Conservation (phyloP, 805 yeast species). For the Metahyphopichia silvanorum region DNA sequence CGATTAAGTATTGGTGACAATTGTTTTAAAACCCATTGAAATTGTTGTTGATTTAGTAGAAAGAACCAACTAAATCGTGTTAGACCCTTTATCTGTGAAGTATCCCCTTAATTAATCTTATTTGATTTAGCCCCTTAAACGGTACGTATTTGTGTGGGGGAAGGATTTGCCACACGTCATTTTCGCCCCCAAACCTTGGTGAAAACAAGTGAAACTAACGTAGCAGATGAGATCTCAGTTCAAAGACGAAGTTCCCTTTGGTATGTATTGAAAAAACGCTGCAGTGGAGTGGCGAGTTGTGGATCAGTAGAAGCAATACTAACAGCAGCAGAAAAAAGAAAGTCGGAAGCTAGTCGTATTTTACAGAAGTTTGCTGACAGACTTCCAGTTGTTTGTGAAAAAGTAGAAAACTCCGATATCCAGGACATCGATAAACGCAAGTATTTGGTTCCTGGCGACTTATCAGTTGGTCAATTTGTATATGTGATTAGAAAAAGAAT, state of each 20-base stretch:
- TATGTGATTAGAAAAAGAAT: conserved; percentile 96
- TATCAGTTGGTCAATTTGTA: conserved; percentile 97
- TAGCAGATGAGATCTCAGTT: conserved; percentile 81
- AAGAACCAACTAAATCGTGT: too few species aligned
- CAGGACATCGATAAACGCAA: conserved; percentile 97
- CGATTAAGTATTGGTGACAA: too few species aligned
- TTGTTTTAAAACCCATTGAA: too few species aligned
- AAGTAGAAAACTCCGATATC: conserved; percentile 93
- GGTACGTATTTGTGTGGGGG: too few species aligned
- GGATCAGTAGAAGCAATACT: conserved; percentile 2
- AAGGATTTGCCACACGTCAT: too few species aligned
- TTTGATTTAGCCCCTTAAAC: too few species aligned
- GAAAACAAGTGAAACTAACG: too few species aligned
- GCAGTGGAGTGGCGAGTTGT: neutral
- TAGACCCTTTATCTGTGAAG: too few species aligned
- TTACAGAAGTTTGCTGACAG: conserved; percentile 86
- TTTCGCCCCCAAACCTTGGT: too few species aligned
- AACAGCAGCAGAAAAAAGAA: conserved; percentile 66
- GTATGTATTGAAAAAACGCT: conserved; percentile 40
- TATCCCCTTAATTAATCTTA: too few species aligned
- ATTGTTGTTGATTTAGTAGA: too few species aligned
- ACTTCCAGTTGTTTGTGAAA: conserved; percentile 95
- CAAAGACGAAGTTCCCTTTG: conserved; percentile 94
- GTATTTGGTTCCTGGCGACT: conserved; percentile 92
- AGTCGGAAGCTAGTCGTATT: conserved; percentile 91